Base-by-base conservation (phyloP, 257 asterid genomes). In the Osmanthus fragrans region DNA sequence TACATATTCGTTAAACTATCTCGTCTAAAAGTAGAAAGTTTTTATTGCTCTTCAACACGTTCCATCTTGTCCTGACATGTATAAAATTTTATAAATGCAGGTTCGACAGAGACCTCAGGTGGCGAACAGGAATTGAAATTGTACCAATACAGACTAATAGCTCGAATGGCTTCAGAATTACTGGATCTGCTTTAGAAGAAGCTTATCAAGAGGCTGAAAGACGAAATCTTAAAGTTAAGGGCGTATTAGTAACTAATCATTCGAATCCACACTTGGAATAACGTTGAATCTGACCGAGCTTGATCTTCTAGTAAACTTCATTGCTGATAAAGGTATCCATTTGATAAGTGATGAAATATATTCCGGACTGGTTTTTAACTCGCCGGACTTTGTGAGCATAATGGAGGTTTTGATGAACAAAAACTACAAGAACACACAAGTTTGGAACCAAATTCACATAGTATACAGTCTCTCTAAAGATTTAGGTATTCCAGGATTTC, bases 401-500 rank as follows among this genome's bases (percentile, higher is more conserved):
- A 89, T 84, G 94, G 93, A 93, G 70, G 87, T 90, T 75, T 83
- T 93, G 4, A 7, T 32, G 12, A 82, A 85, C 75, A 87, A 82
- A 70, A 81, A 86, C 16, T 34, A 73, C 65, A 12, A 19, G 7
- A 73, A 83, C 49, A 76, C 84, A 0, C 77, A 74, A 3, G 84
- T 90, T 16, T 76, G 83, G 85, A 80, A 91, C 74, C 89, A 94
- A 80, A 96, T 93, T 66, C 98, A 93, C 80, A 71, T 93, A 0
- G 97, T 93, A 4, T 93, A 86, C 79, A 90, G 96, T 78, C 91
- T 93, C 19, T 93, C 98, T 13, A 93, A 93, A 74, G 98, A 93
- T 68, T 86, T 93, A 23, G 97, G 98, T 33, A 92, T 93, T 2
- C 97, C 98, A n/a, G 98, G 98, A 0, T 93, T 93, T 83, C 89